Evolutionary conservation across 2,329 filamentous ascomycete species (phyloP).

Genomic region (Cladosporium sp.): DNA sequence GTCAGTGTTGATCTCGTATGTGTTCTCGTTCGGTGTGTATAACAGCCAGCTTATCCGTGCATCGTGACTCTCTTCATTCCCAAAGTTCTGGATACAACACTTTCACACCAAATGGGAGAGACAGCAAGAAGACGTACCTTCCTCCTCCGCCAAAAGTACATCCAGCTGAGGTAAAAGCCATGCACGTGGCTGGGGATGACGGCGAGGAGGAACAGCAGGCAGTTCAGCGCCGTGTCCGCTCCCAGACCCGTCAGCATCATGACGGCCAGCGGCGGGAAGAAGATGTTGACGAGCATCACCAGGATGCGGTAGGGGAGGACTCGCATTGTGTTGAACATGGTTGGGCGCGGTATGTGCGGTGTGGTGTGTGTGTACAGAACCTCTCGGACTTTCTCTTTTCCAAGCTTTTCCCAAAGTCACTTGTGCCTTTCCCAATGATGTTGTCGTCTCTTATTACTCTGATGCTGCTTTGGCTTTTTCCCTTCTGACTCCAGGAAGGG

Average conservation of each 20-base stretch:
- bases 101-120: too few relatives aligned
- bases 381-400: background rate
- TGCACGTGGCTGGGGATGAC: constrained; percentile 39
- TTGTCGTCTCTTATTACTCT: too few relatives aligned
- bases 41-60: too few relatives aligned
- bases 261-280: constrained; percentile 38
- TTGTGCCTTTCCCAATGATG: too few relatives aligned
- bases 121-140: constrained; percentile 22
- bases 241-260: constrained; percentile 34
- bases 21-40: too few relatives aligned
- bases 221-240: constrained; percentile 35
- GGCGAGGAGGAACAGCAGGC: constrained; percentile 37
- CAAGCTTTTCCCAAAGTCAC: background rate
- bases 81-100: too few relatives aligned
- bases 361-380: background rate
- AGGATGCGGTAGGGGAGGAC: constrained; percentile 30
- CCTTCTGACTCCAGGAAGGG: too few relatives aligned
- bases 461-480: too few relatives aligned
- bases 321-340: constrained; percentile 14
- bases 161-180: constrained; percentile 38
- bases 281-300: constrained; percentile 36
- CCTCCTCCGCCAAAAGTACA: constrained; percentile 36
- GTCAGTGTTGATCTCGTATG: background rate
- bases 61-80: too few relatives aligned
- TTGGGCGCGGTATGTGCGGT: background rate